Evolutionary conservation across 2,329 filamentous ascomycete species (phyloP), one percentile per base, ranked within the genome.

Genomic region (Ophiostoma populinum): DNA sequence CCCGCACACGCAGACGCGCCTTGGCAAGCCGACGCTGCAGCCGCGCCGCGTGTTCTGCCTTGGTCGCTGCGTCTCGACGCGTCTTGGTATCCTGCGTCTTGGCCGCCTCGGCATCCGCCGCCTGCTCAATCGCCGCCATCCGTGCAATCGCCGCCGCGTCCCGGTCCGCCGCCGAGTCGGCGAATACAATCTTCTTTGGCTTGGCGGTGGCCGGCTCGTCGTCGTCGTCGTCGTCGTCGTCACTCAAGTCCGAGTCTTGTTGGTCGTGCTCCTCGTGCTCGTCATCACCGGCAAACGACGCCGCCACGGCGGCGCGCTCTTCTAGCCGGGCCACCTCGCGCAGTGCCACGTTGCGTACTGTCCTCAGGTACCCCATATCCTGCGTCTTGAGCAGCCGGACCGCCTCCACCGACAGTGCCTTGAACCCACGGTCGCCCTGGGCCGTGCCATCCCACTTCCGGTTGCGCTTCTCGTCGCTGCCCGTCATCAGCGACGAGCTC

Each of bases 321-420:
- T 75, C 63, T 18, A 78, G 49, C 35, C 47, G 52, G 26, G 57
- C 56, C 2, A 74, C 63, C 43, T 78, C 69, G 48, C 74, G 75
- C 39, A 56, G 49, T 4, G 66, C 60, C 18, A 72, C 60, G 43
- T 73, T 75, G 38, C 67, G 58, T 59, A 71, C 67, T 16, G 70
- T 74, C 41, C 74, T 57, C 18, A 78, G 51, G 49, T 79, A 79
- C 3, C 66, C 72, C 20, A 75, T 51, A 47, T 80, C 75, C 53
- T 80, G 75, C 2, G 73, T 79, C 58, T 79, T 80, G 42, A 78
- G 62, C 16, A 78, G 55, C 15, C 73, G 60, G 17, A 73, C 68
- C 1, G 63, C 62, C 16, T 77, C 68, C 24, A 68, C 49, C 32
- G 64, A 59, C 49, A 79, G 48, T 4, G 59, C 57, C 40, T 57